Percentiles rank a stretch among this genome's conserved stretches.
Conservation (phyloP, 2,329 filamentous ascomycete genomes). For the Fusarium oligoseptatum region DNA sequence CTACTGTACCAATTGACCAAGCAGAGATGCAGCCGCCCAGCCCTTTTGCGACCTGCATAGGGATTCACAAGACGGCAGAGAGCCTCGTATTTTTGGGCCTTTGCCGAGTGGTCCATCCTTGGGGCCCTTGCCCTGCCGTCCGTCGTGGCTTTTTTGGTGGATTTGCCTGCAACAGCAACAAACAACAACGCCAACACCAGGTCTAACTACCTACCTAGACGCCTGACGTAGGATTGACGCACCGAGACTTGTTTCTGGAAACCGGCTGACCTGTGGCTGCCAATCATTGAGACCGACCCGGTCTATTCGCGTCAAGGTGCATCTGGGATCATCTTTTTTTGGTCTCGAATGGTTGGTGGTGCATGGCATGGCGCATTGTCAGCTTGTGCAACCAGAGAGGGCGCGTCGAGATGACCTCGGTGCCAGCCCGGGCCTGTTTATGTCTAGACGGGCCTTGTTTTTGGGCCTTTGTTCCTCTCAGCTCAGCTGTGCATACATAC, state of each 20-base stretch:
- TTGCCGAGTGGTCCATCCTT: slow-evolving; percentile 5
- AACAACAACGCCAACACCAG: not conserved
- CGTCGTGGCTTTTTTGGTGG: slow-evolving; percentile 8
- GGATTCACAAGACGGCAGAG: slow-evolving; percentile 12
- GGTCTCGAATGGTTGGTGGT: not conserved
- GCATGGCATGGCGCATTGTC: not conserved
- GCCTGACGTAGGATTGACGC: slow-evolving; percentile 39
- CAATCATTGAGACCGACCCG: slow-evolving; percentile 23
- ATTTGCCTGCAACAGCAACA: not conserved
- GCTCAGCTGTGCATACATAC: not conserved
- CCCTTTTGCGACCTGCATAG: not conserved
- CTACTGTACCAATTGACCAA: not conserved
- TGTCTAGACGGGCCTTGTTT: not conserved
- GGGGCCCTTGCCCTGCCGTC: not conserved
- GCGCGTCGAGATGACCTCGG: slow-evolving; percentile 1
- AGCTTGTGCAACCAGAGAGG: slow-evolving; percentile 6
- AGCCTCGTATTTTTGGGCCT: slow-evolving; percentile 35
- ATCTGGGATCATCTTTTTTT: slow-evolving; percentile 34
- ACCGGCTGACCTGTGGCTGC: slow-evolving; percentile 28
- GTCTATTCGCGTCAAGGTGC: slow-evolving; percentile 8
- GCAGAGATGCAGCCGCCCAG: slow-evolving; percentile 8
- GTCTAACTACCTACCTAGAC: not conserved
- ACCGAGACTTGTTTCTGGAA: slow-evolving; percentile 34
- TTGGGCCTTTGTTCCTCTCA: not conserved
- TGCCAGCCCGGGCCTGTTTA: not conserved